Conservation (phyloP, 2,329 filamentous ascomycete genomes). For the Epichloe baconii region DNA sequence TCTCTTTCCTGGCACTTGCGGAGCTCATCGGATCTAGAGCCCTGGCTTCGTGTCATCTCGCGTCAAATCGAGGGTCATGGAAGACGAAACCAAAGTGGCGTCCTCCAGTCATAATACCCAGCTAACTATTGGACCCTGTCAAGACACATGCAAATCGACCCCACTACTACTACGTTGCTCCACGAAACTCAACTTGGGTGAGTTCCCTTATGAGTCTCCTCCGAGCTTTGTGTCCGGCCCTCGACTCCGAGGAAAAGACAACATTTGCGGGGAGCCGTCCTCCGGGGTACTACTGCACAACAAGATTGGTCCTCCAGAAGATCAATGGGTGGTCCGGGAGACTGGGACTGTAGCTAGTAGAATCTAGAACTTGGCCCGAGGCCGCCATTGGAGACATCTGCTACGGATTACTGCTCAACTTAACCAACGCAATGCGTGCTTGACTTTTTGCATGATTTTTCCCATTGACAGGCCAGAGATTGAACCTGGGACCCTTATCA, state of each 20-base stretch:
- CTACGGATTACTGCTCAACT: too few relatives aligned
- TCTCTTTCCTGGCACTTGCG: background rate
- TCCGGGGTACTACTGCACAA: constrained; percentile 1
- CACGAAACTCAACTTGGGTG: constrained; percentile 2
- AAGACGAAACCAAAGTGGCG: background rate
- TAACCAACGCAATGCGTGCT: too few relatives aligned
- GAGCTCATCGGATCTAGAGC: constrained; percentile 1
- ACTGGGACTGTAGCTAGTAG: too few relatives aligned
- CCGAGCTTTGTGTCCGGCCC: too few relatives aligned
- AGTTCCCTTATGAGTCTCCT: background rate
- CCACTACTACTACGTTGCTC: constrained; percentile 4
- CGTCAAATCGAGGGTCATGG: background rate
- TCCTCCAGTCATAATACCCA: background rate
- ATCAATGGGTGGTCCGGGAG: too few relatives aligned
- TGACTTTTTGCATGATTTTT: too few relatives aligned
- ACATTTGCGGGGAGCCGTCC: constrained; percentile 5
- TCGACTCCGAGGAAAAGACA: background rate
- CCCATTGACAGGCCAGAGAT: too few relatives aligned
- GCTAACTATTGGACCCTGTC: background rate
- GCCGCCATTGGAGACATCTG: too few relatives aligned
- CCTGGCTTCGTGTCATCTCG: background rate
- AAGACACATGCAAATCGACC: background rate
- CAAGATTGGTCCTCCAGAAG: background rate
- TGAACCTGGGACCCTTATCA: background rate
- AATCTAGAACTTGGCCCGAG: too few relatives aligned